phyloP scores from a whole-genome alignment of 495 filamentous ascomycete species.

The Pseudomonodictys pantanalensis region DNA sequence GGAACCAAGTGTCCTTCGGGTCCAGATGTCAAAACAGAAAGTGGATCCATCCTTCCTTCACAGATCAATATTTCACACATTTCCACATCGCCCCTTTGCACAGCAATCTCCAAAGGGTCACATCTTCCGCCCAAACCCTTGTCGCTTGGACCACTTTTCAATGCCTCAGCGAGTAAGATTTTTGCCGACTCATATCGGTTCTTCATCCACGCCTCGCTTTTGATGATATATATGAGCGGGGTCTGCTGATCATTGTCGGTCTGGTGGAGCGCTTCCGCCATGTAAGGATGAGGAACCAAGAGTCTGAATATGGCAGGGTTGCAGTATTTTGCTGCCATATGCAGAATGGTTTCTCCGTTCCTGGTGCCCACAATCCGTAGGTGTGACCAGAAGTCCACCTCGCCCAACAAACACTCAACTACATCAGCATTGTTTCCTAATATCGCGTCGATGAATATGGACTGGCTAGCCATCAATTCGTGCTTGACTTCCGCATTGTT shows the following conservation, averaged over 20 bases:
- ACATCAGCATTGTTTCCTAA: conserved; percentile 9
- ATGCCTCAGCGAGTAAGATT: not conserved
- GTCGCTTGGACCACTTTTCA: not conserved
- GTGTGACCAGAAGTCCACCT: conserved; percentile 1
- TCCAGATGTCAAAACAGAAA: conserved; percentile 5
- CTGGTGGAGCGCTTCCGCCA: not conserved
- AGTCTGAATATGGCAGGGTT: conserved; percentile 11
- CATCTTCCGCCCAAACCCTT: not conserved
- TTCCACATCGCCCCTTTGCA: not conserved
- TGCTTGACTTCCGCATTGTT: not conserved
- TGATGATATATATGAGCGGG: not conserved
- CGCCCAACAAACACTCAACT: not conserved
- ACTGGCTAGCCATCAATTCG: not conserved
- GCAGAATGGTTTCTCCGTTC: conserved; percentile 2
- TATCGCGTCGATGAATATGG: not conserved
- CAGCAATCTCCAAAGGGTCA: not conserved
- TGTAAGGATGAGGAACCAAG: conserved; percentile 2
- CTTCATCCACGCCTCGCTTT: not conserved
- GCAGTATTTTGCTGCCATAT: conserved; percentile 8
- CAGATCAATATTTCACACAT: conserved; percentile 6
- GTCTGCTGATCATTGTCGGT: not conserved
- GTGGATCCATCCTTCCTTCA: conserved; percentile 4
- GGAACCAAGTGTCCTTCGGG: not conserved
- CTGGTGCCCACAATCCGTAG: not conserved
- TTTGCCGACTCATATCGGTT: conserved; percentile 6